Base-by-base conservation (phyloP, 1,139 yeast species). In the Yamadazyma epiphylla region DNA sequence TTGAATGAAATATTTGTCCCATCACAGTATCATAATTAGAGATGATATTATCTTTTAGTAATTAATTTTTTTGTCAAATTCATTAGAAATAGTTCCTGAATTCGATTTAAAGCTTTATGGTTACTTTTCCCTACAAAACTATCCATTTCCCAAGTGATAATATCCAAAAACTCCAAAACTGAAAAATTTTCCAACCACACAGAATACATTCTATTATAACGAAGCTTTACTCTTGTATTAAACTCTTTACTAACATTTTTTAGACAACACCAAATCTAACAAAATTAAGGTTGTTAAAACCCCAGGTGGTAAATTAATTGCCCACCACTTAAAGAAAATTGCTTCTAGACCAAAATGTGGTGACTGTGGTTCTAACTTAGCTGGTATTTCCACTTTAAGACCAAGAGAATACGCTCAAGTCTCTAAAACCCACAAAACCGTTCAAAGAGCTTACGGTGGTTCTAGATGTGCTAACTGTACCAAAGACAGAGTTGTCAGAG, bases 391-490 rank as follows among this genome's bases (percentile, higher is more conserved):
- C 52, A 75, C 95, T 57, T 77, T 89, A 64, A 87, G 98, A 81
- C 96, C 98, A 77, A 85, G 96, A 76, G 78, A 86, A 74, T 88
- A 85, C 78, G 96, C 97, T 55, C 74, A 77, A 58, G 79, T 89
- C 58, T 87, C 96, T 54, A 88, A 83, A 79, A 86, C 96, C 63
- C 86, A 84, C 80, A 89, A 91, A 82, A 84, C 96, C 53, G 98
- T 91, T 56, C 89, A 89, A 68, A 91, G 98, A 81, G 89, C 96
- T 60, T 91, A 91, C 89, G 98, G 98, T 77, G 98, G 98, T 70
- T 81, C 94, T 60, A 80, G 94, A 79, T 88, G 96, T 76, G 95
- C 95, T 62, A 83, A 81, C 86, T 86, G 96, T 77, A 96, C 89
- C 64, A 88, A 87, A 81, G 95, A 88, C 74, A 86, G 96, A 82